Evolutionary conservation across 352 stramenopile genomes (phyloP).

Genomic region (Saprolegnia parasitica): DNA sequence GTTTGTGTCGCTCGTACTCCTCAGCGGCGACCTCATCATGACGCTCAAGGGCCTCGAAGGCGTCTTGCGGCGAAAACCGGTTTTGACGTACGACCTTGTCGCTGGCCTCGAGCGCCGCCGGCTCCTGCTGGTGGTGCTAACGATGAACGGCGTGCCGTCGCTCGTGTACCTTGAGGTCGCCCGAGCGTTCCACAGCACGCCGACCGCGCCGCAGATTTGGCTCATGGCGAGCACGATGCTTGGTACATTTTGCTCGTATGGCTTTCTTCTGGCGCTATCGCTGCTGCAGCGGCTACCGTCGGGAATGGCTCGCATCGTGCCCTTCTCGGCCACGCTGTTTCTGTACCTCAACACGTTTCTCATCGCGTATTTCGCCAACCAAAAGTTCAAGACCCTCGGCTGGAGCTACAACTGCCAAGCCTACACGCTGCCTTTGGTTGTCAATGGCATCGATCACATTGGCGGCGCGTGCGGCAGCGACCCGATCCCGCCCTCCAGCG

Average conservation of each 20-base stretch:
- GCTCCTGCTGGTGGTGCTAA: neutral
- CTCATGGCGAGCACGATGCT: neutral
- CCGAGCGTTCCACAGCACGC: neutral
- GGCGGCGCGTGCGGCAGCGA: no score
- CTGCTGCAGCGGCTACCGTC: neutral
- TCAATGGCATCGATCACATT: no score
- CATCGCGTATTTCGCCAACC: neutral
- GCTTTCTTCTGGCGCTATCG: neutral
- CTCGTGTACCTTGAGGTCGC: slow-evolving; percentile 4
- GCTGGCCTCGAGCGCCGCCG: slow-evolving; percentile 6
- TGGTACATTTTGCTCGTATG: neutral
- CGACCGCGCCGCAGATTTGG: neutral
- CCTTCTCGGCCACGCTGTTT: neutral
- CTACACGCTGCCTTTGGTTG: neutral
- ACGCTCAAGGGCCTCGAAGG: neutral
- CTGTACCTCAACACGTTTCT: neutral
- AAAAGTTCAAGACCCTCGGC: neutral
- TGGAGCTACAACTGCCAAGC: neutral
- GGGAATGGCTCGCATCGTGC: neutral
- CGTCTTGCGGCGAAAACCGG: neutral
- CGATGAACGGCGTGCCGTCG: neutral
- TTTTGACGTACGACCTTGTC: slow-evolving; percentile 11
- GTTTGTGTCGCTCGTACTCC: neutral
- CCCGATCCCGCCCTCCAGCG: no score
- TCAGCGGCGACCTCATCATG: slow-evolving; percentile 1